Evolutionary conservation across 345 rosid species (phyloP), one percentile per base, ranked within the genome.

Genomic region (Dipteronia dyeriana): DNA sequence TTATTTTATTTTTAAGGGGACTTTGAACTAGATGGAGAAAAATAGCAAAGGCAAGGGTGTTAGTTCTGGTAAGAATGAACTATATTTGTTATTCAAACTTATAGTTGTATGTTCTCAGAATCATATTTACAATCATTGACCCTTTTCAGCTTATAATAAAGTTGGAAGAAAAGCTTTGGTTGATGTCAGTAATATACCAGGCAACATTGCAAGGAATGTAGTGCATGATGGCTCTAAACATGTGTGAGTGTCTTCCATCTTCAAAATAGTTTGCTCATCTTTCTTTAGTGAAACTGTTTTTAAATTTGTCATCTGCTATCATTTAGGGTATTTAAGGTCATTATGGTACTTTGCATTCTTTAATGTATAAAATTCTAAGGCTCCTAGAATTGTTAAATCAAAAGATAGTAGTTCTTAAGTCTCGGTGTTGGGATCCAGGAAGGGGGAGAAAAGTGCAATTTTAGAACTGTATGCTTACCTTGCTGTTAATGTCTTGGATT

Each of bases 91-190:
- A 14, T 20, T 7, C 19, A 2, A 86, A 89, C 19, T 31, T n/a
- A 19, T 76, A 75, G 47, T 66, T 45, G 16, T 54, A 51, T 19
- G 13, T 71, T 73, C 13, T 45, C 11, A 38, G 25, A 77, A 75
- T 51, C 39, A 34, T 56, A 56, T 76, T 57, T 65, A 64, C 53
- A 20, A 3, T 68, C 34, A 7, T n/a, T 79, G 71, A 80, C 69
- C 75, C 45, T n/a, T 68, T 74, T 71, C 84, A 89, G 93, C 76
- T n/a, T 80, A 82, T 62, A 71, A 68, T 45, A 84, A 76, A 62
- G 84, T 77, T 68, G 78, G 79, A 86, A 90, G 98, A 85, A 92
- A 87, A 77, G 90, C 94, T 25, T 77, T 95, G 87, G 84, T 87
- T 73, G 97, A 91, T 86, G 83, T 95, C 61, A 91, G 95, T 85